Conservation (phyloP, 352 stramenopile species). For the Paralagenidium karlingii region DNA sequence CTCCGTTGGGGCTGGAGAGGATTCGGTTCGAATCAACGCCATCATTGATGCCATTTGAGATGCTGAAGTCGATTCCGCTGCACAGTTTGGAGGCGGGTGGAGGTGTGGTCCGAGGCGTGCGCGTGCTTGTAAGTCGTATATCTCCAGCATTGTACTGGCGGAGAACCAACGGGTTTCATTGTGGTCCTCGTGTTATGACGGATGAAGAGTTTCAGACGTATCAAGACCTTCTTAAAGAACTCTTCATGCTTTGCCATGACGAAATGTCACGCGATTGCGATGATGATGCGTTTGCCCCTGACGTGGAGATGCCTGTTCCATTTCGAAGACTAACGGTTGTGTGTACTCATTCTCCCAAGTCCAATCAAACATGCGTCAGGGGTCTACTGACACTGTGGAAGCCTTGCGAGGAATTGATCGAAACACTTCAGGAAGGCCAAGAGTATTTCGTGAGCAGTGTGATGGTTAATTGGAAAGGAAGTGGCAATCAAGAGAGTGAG, state of each 20-base stretch:
- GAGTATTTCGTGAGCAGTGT: constrained; percentile 52
- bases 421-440: constrained; percentile 25
- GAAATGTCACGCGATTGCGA: background rate
- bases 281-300: constrained; percentile 1
- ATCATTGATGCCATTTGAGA: constrained; percentile 14
- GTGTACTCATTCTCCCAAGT: constrained; percentile 49
- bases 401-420: constrained; percentile 36
- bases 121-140: constrained; percentile 29
- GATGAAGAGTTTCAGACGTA: constrained; percentile 47
- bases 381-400: constrained; percentile 62
- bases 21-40: constrained; percentile 1
- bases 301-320: constrained; percentile 20
- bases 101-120: constrained; percentile 45
- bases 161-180: constrained; percentile 37
- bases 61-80: constrained; percentile 56
- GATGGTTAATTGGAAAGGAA: constrained; percentile 51
- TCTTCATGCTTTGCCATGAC: background rate
- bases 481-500: too few species aligned
- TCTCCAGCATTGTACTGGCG: constrained; percentile 55
- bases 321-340: constrained; percentile 60
- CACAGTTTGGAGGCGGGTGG: constrained; percentile 42
- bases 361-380: too few species aligned
- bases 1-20: constrained; percentile 31
- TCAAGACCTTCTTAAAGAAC: constrained; percentile 20
- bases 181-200: constrained; percentile 48